Conservation (phyloP, 202 grass and related monocot genomes). For the Dendrocalamus latiflorus region DNA sequence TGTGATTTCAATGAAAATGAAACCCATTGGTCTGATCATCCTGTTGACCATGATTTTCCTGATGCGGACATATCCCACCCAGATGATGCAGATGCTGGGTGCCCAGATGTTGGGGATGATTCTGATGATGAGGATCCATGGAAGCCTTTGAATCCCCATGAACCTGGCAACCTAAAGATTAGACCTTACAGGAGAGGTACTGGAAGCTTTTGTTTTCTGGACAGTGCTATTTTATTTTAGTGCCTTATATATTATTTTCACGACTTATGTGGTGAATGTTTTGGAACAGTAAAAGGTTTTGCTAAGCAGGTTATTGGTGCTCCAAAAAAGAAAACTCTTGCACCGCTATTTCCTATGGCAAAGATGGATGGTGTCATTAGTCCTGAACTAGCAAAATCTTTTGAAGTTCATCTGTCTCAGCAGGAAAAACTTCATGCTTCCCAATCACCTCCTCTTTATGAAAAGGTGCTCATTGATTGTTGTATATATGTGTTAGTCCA, state of each 20-base stretch:
- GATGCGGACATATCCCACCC: too few relatives aligned
- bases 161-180: slow-evolving; percentile 73
- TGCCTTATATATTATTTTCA: slow-evolving; percentile 10
- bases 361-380: slow-evolving; percentile 52
- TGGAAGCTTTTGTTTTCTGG: slow-evolving; percentile 6
- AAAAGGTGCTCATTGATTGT: slow-evolving; percentile 64
- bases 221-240: slow-evolving; percentile 20
- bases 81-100: too few relatives aligned
- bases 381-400: slow-evolving; percentile 44
- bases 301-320: slow-evolving; percentile 29
- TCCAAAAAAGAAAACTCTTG: slow-evolving; percentile 35
- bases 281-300: slow-evolving; percentile 66
- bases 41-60: too few relatives aligned
- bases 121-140: too few relatives aligned
- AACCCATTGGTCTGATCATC: slow-evolving; percentile 29
- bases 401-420: slow-evolving; percentile 52
- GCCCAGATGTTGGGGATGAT: too few relatives aligned
- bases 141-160: slow-evolving; percentile 81
- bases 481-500: slow-evolving; percentile 13
- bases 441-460: slow-evolving; percentile 51
- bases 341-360: slow-evolving; percentile 77
- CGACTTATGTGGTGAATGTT: slow-evolving; percentile 14
- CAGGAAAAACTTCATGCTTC: slow-evolving; percentile 47
- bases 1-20: slow-evolving; percentile 25
- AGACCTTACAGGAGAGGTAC: slow-evolving; percentile 86